These are phyloP conservation scores for Suillus discolor DNA, from an alignment of 768 basidiomycete species.

Conservation along the genomic window DNA sequence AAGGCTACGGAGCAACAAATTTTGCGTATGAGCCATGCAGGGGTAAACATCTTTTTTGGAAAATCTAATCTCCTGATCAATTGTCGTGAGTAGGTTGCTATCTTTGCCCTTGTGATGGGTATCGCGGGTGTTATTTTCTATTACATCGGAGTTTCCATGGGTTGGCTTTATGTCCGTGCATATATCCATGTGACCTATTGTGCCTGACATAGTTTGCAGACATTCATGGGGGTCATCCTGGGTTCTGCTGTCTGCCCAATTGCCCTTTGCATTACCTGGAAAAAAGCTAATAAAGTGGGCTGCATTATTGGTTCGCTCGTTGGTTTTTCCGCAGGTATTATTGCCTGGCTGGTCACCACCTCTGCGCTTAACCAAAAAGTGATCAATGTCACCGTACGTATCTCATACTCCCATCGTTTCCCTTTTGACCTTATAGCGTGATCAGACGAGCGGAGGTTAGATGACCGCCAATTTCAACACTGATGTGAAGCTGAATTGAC, in stretches of 20 bases:
- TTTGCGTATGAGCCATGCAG: constrained; percentile 65
- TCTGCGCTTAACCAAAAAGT: constrained; percentile 65
- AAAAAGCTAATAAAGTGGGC: constrained; percentile 82
- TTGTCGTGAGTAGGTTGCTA: constrained; percentile 48
- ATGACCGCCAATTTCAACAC: constrained; percentile 25
- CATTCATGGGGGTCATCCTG: constrained; percentile 86
- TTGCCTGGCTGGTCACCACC: constrained; percentile 87
- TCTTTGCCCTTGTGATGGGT: constrained; percentile 79
- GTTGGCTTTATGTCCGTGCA: constrained; percentile 82
- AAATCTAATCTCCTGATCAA: neutral
- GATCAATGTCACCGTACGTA: constrained; percentile 67
- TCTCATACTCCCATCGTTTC: neutral
- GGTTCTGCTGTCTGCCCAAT: constrained; percentile 88
- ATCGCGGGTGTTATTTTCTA: constrained; percentile 85
- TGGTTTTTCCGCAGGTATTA: constrained; percentile 71
- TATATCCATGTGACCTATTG: neutral
- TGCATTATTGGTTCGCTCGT: constrained; percentile 70
- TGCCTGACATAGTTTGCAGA: constrained; percentile 41
- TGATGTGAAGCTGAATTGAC: constrained; percentile 3
- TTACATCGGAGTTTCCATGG: constrained; percentile 91
- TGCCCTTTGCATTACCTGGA: constrained; percentile 84
- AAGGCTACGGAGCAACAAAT: constrained; percentile 75
- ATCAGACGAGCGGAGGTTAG: constrained; percentile 53
- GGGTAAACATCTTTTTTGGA: constrained; percentile 40
- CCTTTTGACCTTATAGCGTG: constrained; percentile 2